A percentile compares a stretch with the other conserved stretches of the same genome.
Evolutionary conservation across 2,329 filamentous ascomycete genomes (phyloP).

Genomic region (Fusarium citri): DNA sequence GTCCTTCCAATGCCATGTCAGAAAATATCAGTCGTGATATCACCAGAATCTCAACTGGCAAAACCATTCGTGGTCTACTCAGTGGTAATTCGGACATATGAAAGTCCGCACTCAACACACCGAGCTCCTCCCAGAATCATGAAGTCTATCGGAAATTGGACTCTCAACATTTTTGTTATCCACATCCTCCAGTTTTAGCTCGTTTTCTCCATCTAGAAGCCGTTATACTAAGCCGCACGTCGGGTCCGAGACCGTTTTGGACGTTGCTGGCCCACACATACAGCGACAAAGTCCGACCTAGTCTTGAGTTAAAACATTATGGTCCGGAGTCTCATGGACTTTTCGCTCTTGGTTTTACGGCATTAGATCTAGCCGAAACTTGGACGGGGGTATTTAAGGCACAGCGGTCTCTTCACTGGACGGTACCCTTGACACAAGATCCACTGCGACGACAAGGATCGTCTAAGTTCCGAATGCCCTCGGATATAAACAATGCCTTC

Average conservation of each 20-base stretch:
- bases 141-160: background rate
- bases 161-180: background rate
- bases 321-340: background rate
- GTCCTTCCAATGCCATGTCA: background rate
- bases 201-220: background rate
- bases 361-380: background rate
- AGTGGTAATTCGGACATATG: background rate
- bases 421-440: background rate
- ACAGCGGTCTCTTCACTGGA: background rate
- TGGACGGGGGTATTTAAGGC: background rate
- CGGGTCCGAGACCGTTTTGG: background rate
- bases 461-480: conserved; percentile 4
- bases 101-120: background rate
- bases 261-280: background rate
- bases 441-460: background rate
- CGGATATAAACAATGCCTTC: conserved; percentile 7
- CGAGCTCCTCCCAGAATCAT: background rate
- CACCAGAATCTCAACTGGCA: background rate
- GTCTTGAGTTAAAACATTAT: background rate
- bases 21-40: too few relatives aligned
- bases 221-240: background rate
- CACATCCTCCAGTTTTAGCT: background rate
- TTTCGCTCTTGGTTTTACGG: background rate
- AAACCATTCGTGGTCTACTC: too few relatives aligned
- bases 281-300: background rate